A percentile compares a stretch with the other conserved stretches of the same genome.
Conservation (phyloP, 164 flowering plant species). For the Chimonanthus salicifolius region DNA sequence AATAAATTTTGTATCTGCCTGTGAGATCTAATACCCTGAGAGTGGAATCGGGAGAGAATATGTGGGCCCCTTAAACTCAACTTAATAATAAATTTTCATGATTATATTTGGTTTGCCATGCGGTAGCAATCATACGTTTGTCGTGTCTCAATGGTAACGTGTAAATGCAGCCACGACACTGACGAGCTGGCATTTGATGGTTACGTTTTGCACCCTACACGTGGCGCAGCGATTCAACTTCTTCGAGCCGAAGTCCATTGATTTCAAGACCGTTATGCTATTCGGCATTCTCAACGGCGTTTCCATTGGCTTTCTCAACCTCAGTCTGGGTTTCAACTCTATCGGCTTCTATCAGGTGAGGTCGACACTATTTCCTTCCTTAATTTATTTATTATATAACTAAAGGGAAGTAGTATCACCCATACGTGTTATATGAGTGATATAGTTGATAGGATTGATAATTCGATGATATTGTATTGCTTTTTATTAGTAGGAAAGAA, state of each 20-base stretch:
- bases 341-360: constrained; percentile 90
- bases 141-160: too few relatives aligned
- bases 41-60: background rate
- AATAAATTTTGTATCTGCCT: too few relatives aligned
- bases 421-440: too few relatives aligned
- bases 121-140: background rate
- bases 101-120: background rate
- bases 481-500: too few relatives aligned
- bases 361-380: too few relatives aligned
- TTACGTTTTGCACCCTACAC: constrained; percentile 89
- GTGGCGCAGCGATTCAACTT: constrained; percentile 71
- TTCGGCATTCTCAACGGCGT: constrained; percentile 89
- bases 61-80: background rate
- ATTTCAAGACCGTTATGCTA: constrained; percentile 71
- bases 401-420: too few relatives aligned
- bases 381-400: too few relatives aligned
- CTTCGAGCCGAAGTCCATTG: constrained; percentile 72
- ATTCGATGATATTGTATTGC: too few relatives aligned
- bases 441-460: too few relatives aligned
- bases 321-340: constrained; percentile 96
- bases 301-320: constrained; percentile 88
- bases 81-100: too few relatives aligned
- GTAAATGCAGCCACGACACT: constrained; percentile 75
- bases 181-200: constrained; percentile 99
- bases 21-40: background rate